Conservation (phyloP, 306 rosid species). For the Vigna mungo region DNA sequence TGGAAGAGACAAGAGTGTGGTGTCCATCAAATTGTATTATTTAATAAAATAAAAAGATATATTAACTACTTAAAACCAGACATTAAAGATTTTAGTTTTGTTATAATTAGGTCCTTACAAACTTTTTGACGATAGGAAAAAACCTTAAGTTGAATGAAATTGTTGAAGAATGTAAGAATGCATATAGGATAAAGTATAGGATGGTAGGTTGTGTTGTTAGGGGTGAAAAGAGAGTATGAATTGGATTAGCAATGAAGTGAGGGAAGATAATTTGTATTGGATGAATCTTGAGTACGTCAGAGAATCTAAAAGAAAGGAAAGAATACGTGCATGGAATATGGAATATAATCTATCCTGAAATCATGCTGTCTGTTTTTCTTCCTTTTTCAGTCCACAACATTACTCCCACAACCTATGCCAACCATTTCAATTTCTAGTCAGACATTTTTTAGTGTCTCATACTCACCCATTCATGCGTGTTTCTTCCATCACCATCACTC, state of each 20-base stretch:
- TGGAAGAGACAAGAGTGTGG: not conserved
- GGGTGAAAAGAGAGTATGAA: not conserved
- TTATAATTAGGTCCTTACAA: too few relatives aligned
- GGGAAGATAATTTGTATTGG: constrained; percentile 31
- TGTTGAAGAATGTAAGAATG: not conserved
- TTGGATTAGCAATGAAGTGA: constrained; percentile 26
- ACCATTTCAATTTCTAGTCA: not conserved
- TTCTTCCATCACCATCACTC: not conserved
- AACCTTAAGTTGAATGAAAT: too few relatives aligned
- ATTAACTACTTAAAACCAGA: too few relatives aligned
- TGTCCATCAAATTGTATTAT: not conserved
- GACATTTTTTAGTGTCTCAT: constrained; percentile 20
- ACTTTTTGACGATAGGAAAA: too few relatives aligned
- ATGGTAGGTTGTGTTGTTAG: not conserved
- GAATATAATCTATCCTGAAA: constrained; percentile 16
- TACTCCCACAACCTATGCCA: not conserved
- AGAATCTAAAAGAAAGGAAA: constrained; percentile 48
- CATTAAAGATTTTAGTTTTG: too few relatives aligned
- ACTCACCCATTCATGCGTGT: not conserved
- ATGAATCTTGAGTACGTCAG: constrained; percentile 41
- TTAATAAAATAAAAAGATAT: too few relatives aligned
- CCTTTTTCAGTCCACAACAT: constrained; percentile 11
- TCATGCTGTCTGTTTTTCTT: constrained; percentile 9
- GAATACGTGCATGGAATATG: constrained; percentile 45
- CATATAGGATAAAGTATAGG: constrained; percentile 26